Evolutionary conservation across 768 basidiomycete species (phyloP).

Genomic region (Boletales sp.): DNA sequence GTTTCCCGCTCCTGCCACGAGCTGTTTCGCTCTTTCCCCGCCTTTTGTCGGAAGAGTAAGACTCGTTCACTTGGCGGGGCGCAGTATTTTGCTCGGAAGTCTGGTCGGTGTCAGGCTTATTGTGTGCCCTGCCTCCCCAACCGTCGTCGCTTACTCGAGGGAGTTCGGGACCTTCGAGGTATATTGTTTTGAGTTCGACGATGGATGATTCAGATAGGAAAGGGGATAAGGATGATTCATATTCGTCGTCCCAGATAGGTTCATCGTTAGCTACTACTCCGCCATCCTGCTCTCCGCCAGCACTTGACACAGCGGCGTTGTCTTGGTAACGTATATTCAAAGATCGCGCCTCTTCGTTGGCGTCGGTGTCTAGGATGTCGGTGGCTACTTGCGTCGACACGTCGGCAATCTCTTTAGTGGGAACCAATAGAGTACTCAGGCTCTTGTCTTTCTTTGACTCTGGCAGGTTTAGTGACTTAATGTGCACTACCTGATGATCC

Average conservation of each 20-base stretch:
- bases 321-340: conserved; percentile 4
- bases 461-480: conserved; percentile 77
- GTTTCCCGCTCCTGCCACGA: conserved; percentile 43
- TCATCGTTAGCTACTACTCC: conserved; percentile 14
- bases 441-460: conserved; percentile 42
- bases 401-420: conserved; percentile 14
- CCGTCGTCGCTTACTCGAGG: conserved; percentile 72
- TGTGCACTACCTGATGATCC: conserved; percentile 72
- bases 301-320: not conserved
- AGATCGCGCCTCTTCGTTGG: conserved; percentile 1
- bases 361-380: conserved; percentile 5
- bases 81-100: conserved; percentile 8
- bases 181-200: conserved; percentile 64
- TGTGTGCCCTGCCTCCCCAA: conserved; percentile 56
- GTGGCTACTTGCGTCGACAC: conserved; percentile 12
- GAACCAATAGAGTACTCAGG: conserved; percentile 20
- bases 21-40: conserved; percentile 41
- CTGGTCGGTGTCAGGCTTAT: conserved; percentile 26
- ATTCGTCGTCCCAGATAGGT: conserved; percentile 65
- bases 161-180: conserved; percentile 76
- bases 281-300: not conserved
- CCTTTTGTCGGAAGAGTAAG: conserved; percentile 24
- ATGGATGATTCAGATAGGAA: conserved; percentile 65
- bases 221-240: conserved; percentile 50
- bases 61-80: conserved; percentile 9